Base-by-base conservation (phyloP, 2,329 filamentous ascomycete species). In the Beauveria pseudobassiana region DNA sequence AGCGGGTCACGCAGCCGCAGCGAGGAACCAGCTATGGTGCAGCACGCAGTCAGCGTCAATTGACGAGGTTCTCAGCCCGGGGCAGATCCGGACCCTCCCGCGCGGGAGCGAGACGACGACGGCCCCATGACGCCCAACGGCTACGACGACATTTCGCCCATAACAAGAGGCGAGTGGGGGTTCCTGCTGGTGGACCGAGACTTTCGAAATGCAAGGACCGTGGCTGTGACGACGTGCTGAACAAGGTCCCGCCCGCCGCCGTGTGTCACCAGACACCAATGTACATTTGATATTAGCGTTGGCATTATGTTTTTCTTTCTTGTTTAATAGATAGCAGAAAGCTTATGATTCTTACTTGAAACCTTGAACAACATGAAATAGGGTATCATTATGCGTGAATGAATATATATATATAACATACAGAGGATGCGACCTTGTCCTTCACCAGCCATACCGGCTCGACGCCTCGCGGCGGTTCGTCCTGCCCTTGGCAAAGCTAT, bases 401-500 rank as follows among this genome's bases (percentile, higher is more conserved):
- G 28, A 52, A 28, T 52, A 34, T 49, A 30, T 22, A 12, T 34
- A 34, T 4, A 34, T 34, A 24, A 24, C 22, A 24, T 24, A 24
- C 22, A 24, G 22, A 24, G 22, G 22, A 24, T 24, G 3, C 22
- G 22, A 24, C 3, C 22, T 24, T 24, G 22, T 24, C 22, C 22
- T 18, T 65, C 74, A 77, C 90, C 91, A 97, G 5, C 93, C 93
- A 76, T 97, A 97, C 68, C 85, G 85, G 62, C 84, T 87, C 4
- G 89, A 90, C 22, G 91, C 91, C 72, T 96, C 92, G 68, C 85
- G 87, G 73, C 90, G 87, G 70, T 93, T 95, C 68, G 82, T 84
- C 76, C 84, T 87, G 6, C 91, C 90, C 67, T 87, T 80, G 22
- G 91, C 91, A 78, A 96, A 97, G 72, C 90, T 93, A 70, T 98